Conservation (phyloP, 169 alveolate species). For the Plasmodium coatneyi region DNA sequence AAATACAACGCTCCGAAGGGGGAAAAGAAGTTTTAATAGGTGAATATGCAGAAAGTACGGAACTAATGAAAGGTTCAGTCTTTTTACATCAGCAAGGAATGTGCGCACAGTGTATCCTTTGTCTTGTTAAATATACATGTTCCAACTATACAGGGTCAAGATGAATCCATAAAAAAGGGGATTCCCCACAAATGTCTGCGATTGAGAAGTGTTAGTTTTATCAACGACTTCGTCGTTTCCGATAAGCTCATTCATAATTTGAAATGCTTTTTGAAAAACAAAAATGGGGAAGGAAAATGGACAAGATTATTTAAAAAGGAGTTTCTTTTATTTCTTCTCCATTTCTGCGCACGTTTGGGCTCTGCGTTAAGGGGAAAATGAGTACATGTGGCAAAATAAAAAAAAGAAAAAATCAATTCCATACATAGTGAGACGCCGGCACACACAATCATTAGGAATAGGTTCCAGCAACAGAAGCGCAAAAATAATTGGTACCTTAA, state of each 20-base stretch:
- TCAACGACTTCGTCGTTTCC: background rate
- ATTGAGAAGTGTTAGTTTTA: background rate
- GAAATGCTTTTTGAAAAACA: constrained; percentile 2
- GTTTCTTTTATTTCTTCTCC: constrained; percentile 22
- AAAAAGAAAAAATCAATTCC: background rate
- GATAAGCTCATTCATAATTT: background rate
- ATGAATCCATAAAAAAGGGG: background rate
- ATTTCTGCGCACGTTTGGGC: constrained; percentile 34
- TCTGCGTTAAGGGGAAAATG: constrained; percentile 19
- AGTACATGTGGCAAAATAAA: background rate
- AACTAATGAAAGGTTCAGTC: background rate
- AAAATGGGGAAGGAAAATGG: background rate
- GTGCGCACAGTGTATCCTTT: background rate
- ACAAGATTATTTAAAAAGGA: background rate
- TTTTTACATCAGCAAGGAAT: background rate
- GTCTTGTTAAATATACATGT: background rate
- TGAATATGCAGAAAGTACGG: background rate
- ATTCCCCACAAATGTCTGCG: background rate
- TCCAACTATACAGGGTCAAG: background rate
- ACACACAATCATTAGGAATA: background rate
- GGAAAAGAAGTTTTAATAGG: background rate
- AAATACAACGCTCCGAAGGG: background rate
- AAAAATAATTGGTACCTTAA: constrained; percentile 17
- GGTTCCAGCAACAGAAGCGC: background rate
- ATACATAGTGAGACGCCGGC: background rate